phyloP scores from a whole-genome alignment of 805 yeast species.

The Candida berthetii region DNA sequence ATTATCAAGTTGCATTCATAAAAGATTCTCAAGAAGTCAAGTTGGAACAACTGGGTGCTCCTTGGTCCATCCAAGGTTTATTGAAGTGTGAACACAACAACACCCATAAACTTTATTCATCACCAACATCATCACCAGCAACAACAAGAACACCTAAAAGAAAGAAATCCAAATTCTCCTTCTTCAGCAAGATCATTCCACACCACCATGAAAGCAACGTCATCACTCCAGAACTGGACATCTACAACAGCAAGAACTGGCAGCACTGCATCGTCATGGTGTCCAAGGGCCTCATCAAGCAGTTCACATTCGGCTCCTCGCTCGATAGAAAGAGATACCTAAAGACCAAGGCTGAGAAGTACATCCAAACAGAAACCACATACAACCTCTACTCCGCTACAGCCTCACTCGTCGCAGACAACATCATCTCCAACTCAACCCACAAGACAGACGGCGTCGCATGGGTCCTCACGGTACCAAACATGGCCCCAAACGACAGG shows the following conservation, averaged over 20 bases:
- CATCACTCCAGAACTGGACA: conserved; percentile 23
- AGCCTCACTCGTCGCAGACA: conserved; percentile 15
- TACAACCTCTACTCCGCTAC: conserved; percentile 20
- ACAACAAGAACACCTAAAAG: not conserved
- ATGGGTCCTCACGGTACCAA: conserved; percentile 20
- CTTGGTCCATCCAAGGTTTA: conserved; percentile 74
- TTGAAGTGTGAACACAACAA: conserved; percentile 26
- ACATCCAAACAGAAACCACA: conserved; percentile 12
- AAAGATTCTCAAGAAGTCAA: conserved; percentile 50
- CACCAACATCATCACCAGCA: not conserved
- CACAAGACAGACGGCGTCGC: conserved; percentile 13
- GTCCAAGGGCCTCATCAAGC: conserved; percentile 40
- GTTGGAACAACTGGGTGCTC: conserved; percentile 65
- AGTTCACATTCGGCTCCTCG: conserved; percentile 32
- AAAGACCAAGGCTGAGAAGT: conserved; percentile 12
- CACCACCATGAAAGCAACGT: conserved; percentile 1
- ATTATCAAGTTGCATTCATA: conserved; percentile 22
- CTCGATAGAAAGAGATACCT: conserved; percentile 14
- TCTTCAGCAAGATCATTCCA: conserved; percentile 3
- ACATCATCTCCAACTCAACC: conserved; percentile 14
- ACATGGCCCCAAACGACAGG: conserved; percentile 11
- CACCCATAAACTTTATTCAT: not conserved
- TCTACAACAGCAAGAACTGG: conserved; percentile 16
- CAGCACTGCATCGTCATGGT: conserved; percentile 41
- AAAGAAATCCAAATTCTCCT: conserved; percentile 8